Evolutionary conservation across 1,139 yeast species (phyloP), one percentile per base, ranked within the genome.

Genomic region (Yamadazyma diospyri): DNA sequence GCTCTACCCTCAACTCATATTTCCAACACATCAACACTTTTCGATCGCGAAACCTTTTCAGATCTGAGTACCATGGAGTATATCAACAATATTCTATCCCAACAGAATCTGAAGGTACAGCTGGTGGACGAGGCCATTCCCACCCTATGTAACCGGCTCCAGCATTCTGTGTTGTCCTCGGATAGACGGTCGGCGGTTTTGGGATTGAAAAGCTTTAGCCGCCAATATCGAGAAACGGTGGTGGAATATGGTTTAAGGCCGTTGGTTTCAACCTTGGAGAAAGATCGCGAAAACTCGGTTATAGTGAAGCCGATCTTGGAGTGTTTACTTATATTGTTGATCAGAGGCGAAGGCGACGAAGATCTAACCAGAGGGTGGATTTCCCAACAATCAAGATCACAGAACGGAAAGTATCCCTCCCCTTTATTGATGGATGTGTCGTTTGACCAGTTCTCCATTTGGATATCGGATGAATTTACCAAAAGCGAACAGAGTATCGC

Each of bases 381-480:
- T 36, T 78, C 85, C 13, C 82, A 78, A 49, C 87, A 81, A 51
- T 78, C 86, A n/a, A 65, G 92, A 44, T 51, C 72, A n/a, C 84
- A 79, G 47, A 82, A 82, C 54, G 92, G 92, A 10, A 82, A 82
- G 49, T 83, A 83, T 45, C 89, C 94, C 0, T 82, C 94, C 4
- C 95, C 96, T 0, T 61, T 85, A 24, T 58, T 80, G 59, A 76
- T 73, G 27, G 72, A 74, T 25, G 73, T 75, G 27, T 56, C 70
- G 7, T 74, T 77, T 11, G 97, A 92, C 51, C 95, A 87, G 49
- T 85, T 94, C 46, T 85, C 96, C 0, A 62, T 88, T 40, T 89
- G 97, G 96, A 83, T 94, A 25, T 88, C 97, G 0, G 98, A 94
- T 58, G 97, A 88, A 46, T 68, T 94, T 47, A 84, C 92, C 2